A percentile compares a stretch with the other conserved stretches of the same genome.
These are phyloP conservation scores for Chamaecrista fasciculata DNA, from an alignment of 306 rosid species.

Conservation along the genomic window DNA sequence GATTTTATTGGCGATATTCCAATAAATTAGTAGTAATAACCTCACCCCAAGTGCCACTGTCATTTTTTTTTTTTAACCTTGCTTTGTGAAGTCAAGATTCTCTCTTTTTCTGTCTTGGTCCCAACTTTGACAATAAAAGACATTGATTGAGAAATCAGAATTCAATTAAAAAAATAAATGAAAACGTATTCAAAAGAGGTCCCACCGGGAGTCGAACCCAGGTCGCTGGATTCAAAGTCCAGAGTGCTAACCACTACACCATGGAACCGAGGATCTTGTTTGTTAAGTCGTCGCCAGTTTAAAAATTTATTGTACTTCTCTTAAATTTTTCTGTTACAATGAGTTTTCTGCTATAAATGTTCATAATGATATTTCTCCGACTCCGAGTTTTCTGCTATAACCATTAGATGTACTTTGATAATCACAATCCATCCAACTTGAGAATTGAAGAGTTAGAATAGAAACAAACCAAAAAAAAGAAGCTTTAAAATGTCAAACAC, in stretches of 20 bases:
- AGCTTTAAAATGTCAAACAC: neutral
- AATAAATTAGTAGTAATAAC: neutral
- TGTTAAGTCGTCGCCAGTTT: neutral
- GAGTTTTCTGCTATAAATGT: neutral
- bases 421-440: neutral
- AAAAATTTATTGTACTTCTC: no score
- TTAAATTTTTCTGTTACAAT: neutral
- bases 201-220: constrained; percentile 39
- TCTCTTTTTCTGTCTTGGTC: neutral
- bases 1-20: neutral
- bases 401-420: neutral
- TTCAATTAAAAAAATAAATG: neutral
- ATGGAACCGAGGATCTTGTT: constrained; percentile 19
- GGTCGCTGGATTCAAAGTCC: constrained; percentile 16
- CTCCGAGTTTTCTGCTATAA: no score
- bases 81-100: neutral
- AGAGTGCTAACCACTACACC: constrained; percentile 38
- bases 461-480: neutral
- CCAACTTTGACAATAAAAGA: neutral
- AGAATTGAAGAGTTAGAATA: neutral
- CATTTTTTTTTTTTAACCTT: neutral
- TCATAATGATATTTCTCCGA: neutral
- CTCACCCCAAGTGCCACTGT: neutral
- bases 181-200: neutral
- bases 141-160: neutral